Base-by-base conservation (phyloP, 345 rosid genomes). In the Garcia nutans region DNA sequence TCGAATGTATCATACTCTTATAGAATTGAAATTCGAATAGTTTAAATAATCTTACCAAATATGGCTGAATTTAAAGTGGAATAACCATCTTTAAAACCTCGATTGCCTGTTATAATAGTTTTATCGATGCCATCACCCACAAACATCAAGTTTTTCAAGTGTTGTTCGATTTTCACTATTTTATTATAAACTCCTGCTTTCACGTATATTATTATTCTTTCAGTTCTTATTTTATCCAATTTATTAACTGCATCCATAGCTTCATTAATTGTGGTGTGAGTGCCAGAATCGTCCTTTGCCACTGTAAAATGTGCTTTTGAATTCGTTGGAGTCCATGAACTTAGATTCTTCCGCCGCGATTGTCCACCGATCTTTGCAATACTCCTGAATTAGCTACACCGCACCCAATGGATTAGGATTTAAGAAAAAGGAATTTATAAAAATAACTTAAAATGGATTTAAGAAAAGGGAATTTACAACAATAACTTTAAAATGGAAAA, bases 81-180 rank as follows among this genome's bases (percentile, higher is more conserved):
- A 65, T 82, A 77, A 23, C 93, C 96, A 72, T 87, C 89, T 0
- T 81, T 85, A n/a, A 84, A 88, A 68, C 82, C 90, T 59, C 78
- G 75, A 74, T 59, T 77, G 45, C 88, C 89, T 0, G 89, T 90
- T 37, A 92, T 76, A 0, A 89, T 74, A 62, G 97, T 92, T 79
- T 77, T 87, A 68, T 86, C 95, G 72, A 89, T 93, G 77, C 97
- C 97, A 67, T 93, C 96, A 4, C 96, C 97, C 22, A 92, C 94
- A 23, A 90, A 65, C 96, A 90, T 93, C 20, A 90, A 55, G 56
- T 90, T 84, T 64, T 75, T 84, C 83, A 86, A 58, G 49, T 83
- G 68, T 56, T 61, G 79, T 44, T 74, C 63, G 54, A 93, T 85
- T 50, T 87, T 91, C 0, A 93, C 89, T 17, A 81, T 86, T 71